Percentiles rank a stretch among this genome's conserved stretches.
These are phyloP conservation scores for Knoxia roxburghii DNA, from an alignment of 257 asterid species.

Conservation along the genomic window DNA sequence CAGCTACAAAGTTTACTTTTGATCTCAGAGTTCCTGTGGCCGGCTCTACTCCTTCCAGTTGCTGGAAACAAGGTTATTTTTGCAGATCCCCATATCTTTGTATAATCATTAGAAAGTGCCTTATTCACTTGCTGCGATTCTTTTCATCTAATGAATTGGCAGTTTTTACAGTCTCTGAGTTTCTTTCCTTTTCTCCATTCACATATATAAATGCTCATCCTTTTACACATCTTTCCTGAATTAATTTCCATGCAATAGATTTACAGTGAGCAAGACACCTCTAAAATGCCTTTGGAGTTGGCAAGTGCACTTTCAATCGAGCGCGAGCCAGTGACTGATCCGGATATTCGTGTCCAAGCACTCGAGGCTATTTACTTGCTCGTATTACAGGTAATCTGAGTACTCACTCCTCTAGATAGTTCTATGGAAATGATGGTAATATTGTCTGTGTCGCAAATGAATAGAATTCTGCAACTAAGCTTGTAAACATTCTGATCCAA, in stretches of 20 bases:
- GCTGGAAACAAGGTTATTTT: constrained; percentile 99
- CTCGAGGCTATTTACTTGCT: constrained; percentile 85
- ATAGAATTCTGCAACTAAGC: background rate
- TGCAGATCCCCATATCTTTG: too few relatives aligned
- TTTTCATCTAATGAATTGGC: background rate
- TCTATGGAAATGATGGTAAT: background rate
- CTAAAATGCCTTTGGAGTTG: constrained; percentile 96
- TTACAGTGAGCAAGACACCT: constrained; percentile 60
- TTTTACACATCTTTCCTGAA: background rate
- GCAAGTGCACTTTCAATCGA: constrained; percentile 87
- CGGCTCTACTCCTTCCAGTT: constrained; percentile 85
- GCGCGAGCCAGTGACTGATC: constrained; percentile 73
- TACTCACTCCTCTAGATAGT: background rate
- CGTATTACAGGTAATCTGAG: constrained; percentile 56
- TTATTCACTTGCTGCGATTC: background rate
- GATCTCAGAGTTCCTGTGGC: constrained; percentile 92
- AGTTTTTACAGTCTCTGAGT: background rate
- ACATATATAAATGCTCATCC: background rate
- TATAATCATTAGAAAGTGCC: too few relatives aligned
- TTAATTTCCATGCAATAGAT: constrained; percentile 40
- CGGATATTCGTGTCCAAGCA: constrained; percentile 69
- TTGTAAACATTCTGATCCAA: background rate
- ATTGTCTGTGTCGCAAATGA: background rate
- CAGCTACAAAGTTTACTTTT: constrained; percentile 81
- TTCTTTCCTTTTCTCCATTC: background rate